Evolutionary conservation across 2,329 filamentous ascomycete species (phyloP).

Genomic region (Rhynchosporium graminicola): DNA sequence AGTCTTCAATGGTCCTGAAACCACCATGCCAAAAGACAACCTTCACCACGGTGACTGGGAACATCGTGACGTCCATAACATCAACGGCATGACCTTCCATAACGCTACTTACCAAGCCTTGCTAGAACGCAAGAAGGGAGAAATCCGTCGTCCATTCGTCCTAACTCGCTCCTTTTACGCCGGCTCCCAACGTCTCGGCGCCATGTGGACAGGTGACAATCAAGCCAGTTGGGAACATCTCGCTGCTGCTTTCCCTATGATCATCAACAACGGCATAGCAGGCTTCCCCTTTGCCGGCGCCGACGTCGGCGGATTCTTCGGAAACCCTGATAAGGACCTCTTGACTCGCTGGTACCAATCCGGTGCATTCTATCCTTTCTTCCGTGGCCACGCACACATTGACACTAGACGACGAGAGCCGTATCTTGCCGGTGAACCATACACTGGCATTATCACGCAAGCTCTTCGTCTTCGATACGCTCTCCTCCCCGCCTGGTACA

Average conservation of each 20-base stretch:
- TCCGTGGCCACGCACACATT: constrained; percentile 95
- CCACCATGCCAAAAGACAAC: constrained; percentile 99
- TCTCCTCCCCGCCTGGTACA: constrained; percentile 93
- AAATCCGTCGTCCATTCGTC: constrained; percentile 83
- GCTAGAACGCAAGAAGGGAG: constrained; percentile 80
- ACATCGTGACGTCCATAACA: constrained; percentile 93
- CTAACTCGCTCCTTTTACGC: constrained; percentile 91
- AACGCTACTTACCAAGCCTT: constrained; percentile 91
- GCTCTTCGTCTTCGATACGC: constrained; percentile 87
- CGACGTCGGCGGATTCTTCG: constrained; percentile 97
- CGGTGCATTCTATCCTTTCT: constrained; percentile 96
- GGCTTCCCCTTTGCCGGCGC: constrained; percentile 94
- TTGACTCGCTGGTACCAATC: constrained; percentile 95
- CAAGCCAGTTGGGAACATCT: constrained; percentile 91
- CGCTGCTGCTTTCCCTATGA: constrained; percentile 87
- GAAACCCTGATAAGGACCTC: constrained; percentile 90
- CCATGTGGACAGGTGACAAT: constrained; percentile 99
- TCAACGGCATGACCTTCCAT: constrained; percentile 93
- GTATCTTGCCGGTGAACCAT: constrained; percentile 82
- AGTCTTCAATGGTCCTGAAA: constrained; percentile 97
- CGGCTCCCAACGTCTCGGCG: constrained; percentile 84
- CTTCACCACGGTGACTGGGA: constrained; percentile 91
- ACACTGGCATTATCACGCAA: constrained; percentile 82
- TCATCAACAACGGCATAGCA: constrained; percentile 86
- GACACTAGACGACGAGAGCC: constrained; percentile 93